Base-by-base conservation (phyloP, 2,329 filamentous ascomycete species). In the Paraphaeosphaeria sporulosa region DNA sequence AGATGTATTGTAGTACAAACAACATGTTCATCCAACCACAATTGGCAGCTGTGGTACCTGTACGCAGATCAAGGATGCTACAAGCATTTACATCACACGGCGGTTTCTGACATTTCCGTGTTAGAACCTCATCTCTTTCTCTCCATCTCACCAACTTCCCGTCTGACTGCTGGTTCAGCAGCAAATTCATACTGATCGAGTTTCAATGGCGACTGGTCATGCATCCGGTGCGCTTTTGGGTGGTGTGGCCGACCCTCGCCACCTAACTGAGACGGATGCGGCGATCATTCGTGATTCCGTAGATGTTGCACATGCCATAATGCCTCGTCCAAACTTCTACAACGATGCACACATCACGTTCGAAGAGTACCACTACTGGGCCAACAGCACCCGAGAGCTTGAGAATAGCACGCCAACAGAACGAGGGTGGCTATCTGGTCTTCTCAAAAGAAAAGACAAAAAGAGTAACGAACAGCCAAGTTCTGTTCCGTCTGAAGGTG, bases 341-440 rank as follows among this genome's bases (percentile, higher is more conserved):
- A 56, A 40, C 50, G 27, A 60, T 36, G 59, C 61, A 13, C 63
- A 55, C 3, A 71, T 71, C 59, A 49, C 27, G 10, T 76, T 80
- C 54, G 79, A 80, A 58, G 78, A 80, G 51, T 80, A 80, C 55
- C 59, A 71, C n/a, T 76, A 77, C 61, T 80, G 76, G 64, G 78
- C 79, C 9, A 68, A 74, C 21, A 67, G 65, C 44, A 75, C 77
- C 4, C 68, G 79, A 53, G 70, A 68, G n/a, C 64, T 72, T n/a
- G 74, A 80, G 62, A 64, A 73, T 46, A 51, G 58, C 25, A n/a
- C 50, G 12, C 42, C 46, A 13, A 61, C 58, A 38, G 55, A 55
- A 42, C 59, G 59, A 15, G 21, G 21, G 12, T 46, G 42, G 15
- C 25, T 27, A 2, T 48, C 48, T 38, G 44, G 52, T 8, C 27